Evolutionary conservation across 2,329 filamentous ascomycete genomes (phyloP).

Genomic region (Penicillium sp.): DNA sequence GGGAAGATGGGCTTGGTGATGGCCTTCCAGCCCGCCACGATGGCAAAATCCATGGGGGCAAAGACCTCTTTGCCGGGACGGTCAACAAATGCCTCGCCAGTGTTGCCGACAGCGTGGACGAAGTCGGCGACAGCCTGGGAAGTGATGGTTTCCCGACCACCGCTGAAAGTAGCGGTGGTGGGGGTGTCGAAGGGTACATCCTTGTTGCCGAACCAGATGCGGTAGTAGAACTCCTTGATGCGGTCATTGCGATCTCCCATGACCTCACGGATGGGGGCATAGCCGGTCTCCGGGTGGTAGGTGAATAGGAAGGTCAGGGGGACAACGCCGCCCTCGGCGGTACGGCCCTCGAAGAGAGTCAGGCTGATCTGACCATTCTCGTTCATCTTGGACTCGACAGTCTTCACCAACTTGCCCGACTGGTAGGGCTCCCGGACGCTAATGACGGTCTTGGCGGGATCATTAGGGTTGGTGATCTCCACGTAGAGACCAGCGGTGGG

Average conservation of each 20-base stretch:
- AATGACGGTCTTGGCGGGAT: conserved; percentile 78
- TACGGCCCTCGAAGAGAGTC: conserved; percentile 90
- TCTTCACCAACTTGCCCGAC: conserved; percentile 80
- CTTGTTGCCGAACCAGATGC: conserved; percentile 91
- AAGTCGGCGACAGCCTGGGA: conserved; percentile 96
- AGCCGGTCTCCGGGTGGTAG: conserved; percentile 92
- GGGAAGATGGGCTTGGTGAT: conserved; percentile 99
- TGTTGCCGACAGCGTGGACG: conserved; percentile 97
- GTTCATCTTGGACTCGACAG: conserved; percentile 75
- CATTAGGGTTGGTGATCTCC: conserved; percentile 76
- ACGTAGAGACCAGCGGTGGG: conserved; percentile 82
- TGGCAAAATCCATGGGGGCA: conserved; percentile 98
- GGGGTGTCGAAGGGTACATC: conserved; percentile 75
- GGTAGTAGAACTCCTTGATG: conserved; percentile 99
- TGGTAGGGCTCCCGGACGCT: conserved; percentile 80
- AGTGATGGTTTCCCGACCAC: conserved; percentile 80
- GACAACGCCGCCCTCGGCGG: conserved; percentile 75
- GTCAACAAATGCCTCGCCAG: conserved; percentile 93
- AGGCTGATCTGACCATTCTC: conserved; percentile 76
- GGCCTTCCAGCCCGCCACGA: conserved; percentile 97
- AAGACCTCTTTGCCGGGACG: conserved; percentile 89
- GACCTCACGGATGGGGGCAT: conserved; percentile 94
- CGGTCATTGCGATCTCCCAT: conserved; percentile 95
- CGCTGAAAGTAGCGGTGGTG: conserved; percentile 83
- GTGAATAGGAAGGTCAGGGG: conserved; percentile 81